Evolutionary conservation across 768 basidiomycete genomes (phyloP).

Genomic region (Boletus insuetus): DNA sequence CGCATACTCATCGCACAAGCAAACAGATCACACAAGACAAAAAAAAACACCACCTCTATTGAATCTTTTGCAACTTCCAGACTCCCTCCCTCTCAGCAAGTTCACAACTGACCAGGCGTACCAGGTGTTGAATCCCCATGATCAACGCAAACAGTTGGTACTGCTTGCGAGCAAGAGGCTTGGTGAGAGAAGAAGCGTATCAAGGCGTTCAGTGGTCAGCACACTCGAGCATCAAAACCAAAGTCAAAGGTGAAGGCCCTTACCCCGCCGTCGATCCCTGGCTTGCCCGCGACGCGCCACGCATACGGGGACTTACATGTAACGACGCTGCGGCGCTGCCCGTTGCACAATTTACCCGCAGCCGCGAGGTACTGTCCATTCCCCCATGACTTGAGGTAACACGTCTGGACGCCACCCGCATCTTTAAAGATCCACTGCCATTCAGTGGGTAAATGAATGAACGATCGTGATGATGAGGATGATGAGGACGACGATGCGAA

Average conservation of each 20-base stretch:
- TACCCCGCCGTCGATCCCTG: conserved; percentile 33
- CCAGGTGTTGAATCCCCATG: conserved; percentile 45
- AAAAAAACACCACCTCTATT: neutral
- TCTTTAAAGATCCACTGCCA: no score
- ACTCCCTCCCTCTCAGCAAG: conserved; percentile 45
- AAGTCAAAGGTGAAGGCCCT: conserved; percentile 16
- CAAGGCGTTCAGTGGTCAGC: no score
- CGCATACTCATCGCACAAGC: no score
- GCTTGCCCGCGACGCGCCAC: conserved; percentile 53
- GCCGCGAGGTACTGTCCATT: conserved; percentile 41
- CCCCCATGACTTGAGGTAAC: no score
- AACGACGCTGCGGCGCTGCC: conserved; percentile 39
- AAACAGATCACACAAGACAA: no score
- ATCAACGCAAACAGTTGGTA: conserved; percentile 42
- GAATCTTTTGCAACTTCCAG: conserved; percentile 43
- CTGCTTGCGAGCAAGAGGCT: conserved; percentile 48
- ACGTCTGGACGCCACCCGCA: no score
- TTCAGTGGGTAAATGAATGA: no score
- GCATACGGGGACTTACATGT: conserved; percentile 34
- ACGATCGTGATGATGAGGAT: no score
- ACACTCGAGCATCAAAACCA: no score
- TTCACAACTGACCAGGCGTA: conserved; percentile 47
- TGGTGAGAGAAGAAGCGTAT: neutral
- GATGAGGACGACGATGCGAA: no score
- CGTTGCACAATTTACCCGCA: conserved; percentile 33